Percentiles rank a stretch among this genome's conserved stretches.
Conservation (phyloP, 2,329 filamentous ascomycete genomes). For the Colletotrichum brevisporum region DNA sequence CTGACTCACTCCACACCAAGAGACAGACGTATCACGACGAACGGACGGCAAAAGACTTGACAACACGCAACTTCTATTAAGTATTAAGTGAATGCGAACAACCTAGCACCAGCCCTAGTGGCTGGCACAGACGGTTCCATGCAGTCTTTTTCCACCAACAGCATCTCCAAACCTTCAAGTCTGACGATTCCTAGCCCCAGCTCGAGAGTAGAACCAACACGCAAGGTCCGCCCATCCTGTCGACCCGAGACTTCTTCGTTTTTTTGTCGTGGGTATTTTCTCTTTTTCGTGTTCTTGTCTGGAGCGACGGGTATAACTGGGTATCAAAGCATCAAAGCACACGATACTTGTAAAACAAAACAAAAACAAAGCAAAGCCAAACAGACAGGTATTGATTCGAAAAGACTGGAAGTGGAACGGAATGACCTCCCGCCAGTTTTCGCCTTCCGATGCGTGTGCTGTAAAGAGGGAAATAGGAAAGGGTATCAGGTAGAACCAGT, state of each 20-base stretch:
- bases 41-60: not conserved
- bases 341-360: constrained; percentile 44
- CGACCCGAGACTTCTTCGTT: constrained; percentile 42
- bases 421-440: constrained; percentile 36
- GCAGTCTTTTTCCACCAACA: constrained; percentile 37
- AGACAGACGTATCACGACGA: not conserved
- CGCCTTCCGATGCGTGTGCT: constrained; percentile 42
- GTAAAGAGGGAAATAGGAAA: constrained; percentile 44
- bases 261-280: constrained; percentile 44
- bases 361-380: constrained; percentile 41
- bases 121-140: constrained; percentile 39
- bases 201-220: constrained; percentile 43
- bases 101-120: constrained; percentile 41
- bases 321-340: constrained; percentile 53
- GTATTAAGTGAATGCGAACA: constrained; percentile 53
- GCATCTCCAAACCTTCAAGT: constrained; percentile 38
- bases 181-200: constrained; percentile 39
- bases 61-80: constrained; percentile 58
- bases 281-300: constrained; percentile 44
- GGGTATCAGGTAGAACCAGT: constrained; percentile 58
- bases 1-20: constrained; percentile 5
- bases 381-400: constrained; percentile 43
- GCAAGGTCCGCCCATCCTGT: constrained; percentile 37
- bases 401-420: constrained; percentile 38
- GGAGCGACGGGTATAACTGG: constrained; percentile 51